Evolutionary conservation across 2,329 filamentous ascomycete species (phyloP).

Genomic region (Diplodia seriata): DNA sequence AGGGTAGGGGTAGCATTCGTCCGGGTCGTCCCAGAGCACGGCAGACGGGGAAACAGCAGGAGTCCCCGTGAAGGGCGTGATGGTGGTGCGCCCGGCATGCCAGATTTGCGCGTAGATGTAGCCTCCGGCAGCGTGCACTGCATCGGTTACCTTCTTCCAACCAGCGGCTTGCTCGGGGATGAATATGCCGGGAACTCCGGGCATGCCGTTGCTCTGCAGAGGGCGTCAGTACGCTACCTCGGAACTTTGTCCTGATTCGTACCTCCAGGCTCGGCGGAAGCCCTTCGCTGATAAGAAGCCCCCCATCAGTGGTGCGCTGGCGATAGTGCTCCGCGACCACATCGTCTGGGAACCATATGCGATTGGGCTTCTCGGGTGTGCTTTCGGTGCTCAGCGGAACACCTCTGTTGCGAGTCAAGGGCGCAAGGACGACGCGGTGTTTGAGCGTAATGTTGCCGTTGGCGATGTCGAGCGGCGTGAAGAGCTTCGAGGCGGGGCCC

Average conservation of each 20-base stretch:
- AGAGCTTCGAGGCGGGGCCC: conserved; percentile 44
- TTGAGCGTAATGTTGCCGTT: conserved; percentile 46
- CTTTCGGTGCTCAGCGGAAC: conserved; percentile 53
- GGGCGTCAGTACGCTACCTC: neutral
- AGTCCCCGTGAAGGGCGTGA: conserved; percentile 47
- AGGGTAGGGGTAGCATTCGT: conserved; percentile 51
- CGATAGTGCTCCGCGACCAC: conserved; percentile 59
- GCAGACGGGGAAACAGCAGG: conserved; percentile 51
- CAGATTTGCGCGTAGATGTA: conserved; percentile 56
- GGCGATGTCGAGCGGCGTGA: conserved; percentile 44
- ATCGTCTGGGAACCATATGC: conserved; percentile 59
- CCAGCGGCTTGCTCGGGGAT: conserved; percentile 53
- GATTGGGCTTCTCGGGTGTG: conserved; percentile 56
- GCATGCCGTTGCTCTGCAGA: conserved; percentile 39
- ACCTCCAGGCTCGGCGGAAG: conserved; percentile 58
- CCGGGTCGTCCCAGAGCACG: conserved; percentile 55
- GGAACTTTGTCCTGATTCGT: conserved; percentile 16
- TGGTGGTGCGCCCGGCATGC: conserved; percentile 58
- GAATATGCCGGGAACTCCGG: conserved; percentile 45
- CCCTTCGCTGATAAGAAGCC: conserved; percentile 66
- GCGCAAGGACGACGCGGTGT: conserved; percentile 50
- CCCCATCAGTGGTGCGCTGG: conserved; percentile 62
- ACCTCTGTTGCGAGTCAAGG: conserved; percentile 54
- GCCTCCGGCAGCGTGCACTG: conserved; percentile 59
- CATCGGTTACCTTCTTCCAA: conserved; percentile 60